Percentiles rank a stretch among this genome's conserved stretches.
Conservation (phyloP, 2,329 filamentous ascomycete genomes). For the Pyricularia pennisetigena region DNA sequence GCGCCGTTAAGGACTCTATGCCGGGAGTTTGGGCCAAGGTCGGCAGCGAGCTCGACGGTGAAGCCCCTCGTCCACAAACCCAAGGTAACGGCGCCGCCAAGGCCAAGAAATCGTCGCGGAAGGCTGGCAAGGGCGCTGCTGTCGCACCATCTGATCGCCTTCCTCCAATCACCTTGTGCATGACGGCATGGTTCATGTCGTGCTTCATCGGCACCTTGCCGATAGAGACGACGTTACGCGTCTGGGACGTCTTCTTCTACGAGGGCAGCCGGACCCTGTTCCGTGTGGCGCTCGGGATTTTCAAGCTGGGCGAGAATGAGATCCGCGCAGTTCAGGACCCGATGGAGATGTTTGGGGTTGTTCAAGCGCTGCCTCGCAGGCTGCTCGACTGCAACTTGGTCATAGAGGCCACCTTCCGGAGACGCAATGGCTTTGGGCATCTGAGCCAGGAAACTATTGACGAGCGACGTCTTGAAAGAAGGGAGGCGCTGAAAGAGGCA, state of each 20-base stretch:
- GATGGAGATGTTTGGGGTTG: constrained; percentile 93
- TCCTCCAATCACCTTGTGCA: constrained; percentile 83
- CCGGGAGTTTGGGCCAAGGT: constrained; percentile 83
- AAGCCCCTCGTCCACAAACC: constrained; percentile 13
- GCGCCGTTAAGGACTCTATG: constrained; percentile 69
- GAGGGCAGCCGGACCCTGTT: constrained; percentile 92
- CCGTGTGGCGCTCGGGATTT: constrained; percentile 80
- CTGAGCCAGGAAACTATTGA: constrained; percentile 78
- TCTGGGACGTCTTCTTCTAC: constrained; percentile 95
- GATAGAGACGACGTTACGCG: constrained; percentile 81
- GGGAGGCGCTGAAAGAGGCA: constrained; percentile 38
- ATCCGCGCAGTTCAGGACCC: constrained; percentile 74
- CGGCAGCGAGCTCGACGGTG: constrained; percentile 42
- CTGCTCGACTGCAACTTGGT: constrained; percentile 75
- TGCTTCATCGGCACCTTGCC: constrained; percentile 89
- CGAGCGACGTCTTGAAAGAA: constrained; percentile 59
- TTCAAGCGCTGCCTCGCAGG: constrained; percentile 74
- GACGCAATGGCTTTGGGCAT: constrained; percentile 70
- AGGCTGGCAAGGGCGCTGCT: constrained; percentile 22
- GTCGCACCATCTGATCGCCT: constrained; percentile 36
- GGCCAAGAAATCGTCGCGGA: constrained; percentile 23
- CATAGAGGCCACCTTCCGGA: constrained; percentile 74
- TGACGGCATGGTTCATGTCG: constrained; percentile 97
- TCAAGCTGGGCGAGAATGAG: constrained; percentile 76
- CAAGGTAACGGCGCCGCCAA: constrained; percentile 9